Evolutionary conservation across 129 eudicot genomes (phyloP).

Genomic region (Ambrosia trifida): DNA sequence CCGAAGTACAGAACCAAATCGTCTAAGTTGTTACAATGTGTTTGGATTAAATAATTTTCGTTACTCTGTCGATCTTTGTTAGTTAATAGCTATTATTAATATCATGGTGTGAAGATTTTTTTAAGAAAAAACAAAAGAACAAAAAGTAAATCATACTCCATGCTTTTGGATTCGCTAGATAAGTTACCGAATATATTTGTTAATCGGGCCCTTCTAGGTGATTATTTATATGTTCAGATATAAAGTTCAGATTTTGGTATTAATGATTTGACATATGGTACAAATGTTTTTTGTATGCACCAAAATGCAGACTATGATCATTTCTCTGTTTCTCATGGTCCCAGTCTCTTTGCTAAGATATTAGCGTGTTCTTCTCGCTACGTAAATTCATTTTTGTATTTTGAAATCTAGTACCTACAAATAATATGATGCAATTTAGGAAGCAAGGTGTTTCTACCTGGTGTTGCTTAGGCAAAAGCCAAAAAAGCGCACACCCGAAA

Average conservation of each 20-base stretch:
- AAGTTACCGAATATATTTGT: not conserved
- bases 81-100: not conserved
- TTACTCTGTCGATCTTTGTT: not conserved
- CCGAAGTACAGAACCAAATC: not conserved
- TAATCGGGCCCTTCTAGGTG: too few species aligned
- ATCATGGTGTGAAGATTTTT: not conserved
- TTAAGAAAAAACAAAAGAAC: not conserved
- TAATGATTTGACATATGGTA: too few species aligned
- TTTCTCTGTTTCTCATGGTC: too few species aligned
- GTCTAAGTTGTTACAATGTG: not conserved
- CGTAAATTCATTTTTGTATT: not conserved
- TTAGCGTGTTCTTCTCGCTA: not conserved
- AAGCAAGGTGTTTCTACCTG: not conserved
- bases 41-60: not conserved
- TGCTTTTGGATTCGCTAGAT: not conserved
- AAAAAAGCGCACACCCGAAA: not conserved
- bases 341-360: too few species aligned
- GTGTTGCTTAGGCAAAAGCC: not conserved
- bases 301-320: conserved; percentile 10
- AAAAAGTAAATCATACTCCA: not conserved
- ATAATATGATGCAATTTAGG: not conserved
- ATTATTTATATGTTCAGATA: too few species aligned
- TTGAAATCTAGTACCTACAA: not conserved
- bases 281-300: too few species aligned
- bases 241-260: too few species aligned